These are phyloP conservation scores for Toxoplasma gondii DNA, from an alignment of 169 alveolate genomes.

Conservation along the genomic window DNA sequence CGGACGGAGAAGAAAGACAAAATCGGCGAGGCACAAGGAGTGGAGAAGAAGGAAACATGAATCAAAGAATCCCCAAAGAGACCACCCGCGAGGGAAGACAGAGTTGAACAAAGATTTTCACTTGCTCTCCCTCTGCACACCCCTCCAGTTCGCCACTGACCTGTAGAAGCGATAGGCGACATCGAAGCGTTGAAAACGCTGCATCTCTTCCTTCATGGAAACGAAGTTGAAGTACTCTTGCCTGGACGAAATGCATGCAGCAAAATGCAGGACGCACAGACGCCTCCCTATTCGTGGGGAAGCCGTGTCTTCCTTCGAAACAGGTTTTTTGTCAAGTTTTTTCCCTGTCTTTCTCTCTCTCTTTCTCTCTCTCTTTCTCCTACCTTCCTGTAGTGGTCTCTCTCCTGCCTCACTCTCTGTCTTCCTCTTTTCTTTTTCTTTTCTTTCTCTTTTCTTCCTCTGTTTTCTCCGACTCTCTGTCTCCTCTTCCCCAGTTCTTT, in stretches of 20 bases:
- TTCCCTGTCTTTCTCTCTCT: background rate
- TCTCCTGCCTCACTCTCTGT: background rate
- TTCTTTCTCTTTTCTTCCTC: no score
- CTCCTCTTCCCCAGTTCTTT: background rate
- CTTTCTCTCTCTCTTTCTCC: background rate
- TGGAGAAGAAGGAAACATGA: background rate
- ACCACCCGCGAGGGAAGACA: background rate
- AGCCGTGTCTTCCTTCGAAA: no score
- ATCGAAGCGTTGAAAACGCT: conserved; percentile 50
- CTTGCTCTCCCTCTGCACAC: no score
- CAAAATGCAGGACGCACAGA: no score
- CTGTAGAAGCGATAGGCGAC: conserved; percentile 59
- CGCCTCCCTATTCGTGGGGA: no score
- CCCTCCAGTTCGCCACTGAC: background rate
- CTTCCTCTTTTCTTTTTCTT: background rate
- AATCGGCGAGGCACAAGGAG: background rate
- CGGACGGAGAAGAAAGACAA: background rate
- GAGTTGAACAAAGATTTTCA: no score
- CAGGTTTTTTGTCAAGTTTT: no score
- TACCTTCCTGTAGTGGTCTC: no score
- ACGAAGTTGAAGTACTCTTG: conserved; percentile 63
- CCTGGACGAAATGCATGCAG: background rate
- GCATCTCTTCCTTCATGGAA: conserved; percentile 42
- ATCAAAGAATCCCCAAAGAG: no score
- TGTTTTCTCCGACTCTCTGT: no score